Percentiles rank a stretch among this genome's conserved stretches.
phyloP scores from a whole-genome alignment of 2,329 filamentous ascomycete species.

The Emmonsiellopsis sp. region DNA sequence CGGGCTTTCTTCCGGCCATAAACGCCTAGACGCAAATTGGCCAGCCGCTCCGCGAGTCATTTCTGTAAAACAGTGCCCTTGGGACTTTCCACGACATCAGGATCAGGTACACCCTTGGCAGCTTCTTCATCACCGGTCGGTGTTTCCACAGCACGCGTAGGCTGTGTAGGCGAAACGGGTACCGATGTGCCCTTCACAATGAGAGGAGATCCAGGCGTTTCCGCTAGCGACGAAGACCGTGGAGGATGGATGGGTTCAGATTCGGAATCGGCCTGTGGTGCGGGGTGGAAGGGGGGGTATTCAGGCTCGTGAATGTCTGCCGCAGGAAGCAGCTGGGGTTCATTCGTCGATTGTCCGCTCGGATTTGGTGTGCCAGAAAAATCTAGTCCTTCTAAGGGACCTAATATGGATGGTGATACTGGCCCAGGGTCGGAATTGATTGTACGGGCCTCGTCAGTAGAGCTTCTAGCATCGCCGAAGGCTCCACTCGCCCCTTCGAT shows the following conservation, averaged over 20 bases:
- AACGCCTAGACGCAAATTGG: background rate
- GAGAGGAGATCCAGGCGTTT: background rate
- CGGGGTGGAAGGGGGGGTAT: conserved; percentile 23
- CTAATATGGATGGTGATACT: background rate
- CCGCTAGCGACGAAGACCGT: conserved; percentile 30
- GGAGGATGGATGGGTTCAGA: conserved; percentile 19
- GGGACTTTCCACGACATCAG: background rate
- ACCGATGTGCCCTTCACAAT: background rate
- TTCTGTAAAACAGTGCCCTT: background rate
- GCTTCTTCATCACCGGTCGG: background rate
- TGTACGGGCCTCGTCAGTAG: conserved; percentile 14
- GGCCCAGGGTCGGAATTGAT: background rate
- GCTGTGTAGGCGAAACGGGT: background rate
- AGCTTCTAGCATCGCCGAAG: conserved; percentile 14
- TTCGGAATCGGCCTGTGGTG: conserved; percentile 23
- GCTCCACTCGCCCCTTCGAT: conserved; percentile 17
- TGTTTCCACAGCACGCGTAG: background rate
- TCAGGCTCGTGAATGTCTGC: conserved; percentile 11
- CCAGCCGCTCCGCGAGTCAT: background rate
- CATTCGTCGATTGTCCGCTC: background rate
- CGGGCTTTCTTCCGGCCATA: too few species aligned
- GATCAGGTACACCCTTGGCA: background rate
- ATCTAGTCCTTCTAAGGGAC: background rate
- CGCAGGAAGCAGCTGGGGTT: conserved; percentile 10
- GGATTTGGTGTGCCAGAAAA: background rate